phyloP scores from a whole-genome alignment of 1,284 basidiomycete genomes.

The Cutaneotrichosporon cavernicola region DNA sequence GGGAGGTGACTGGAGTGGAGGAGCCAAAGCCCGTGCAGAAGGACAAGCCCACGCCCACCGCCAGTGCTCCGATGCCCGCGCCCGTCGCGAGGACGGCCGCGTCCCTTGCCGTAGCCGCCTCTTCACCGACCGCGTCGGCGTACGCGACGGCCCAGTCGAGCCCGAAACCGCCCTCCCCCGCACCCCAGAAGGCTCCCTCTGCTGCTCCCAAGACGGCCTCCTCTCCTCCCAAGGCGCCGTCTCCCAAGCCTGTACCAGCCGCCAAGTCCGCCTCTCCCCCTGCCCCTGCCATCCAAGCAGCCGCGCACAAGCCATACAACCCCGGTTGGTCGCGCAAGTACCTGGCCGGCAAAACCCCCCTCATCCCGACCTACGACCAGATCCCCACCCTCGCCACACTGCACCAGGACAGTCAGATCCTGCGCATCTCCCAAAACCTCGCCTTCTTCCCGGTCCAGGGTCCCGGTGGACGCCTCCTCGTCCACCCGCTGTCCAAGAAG shows the following conservation, averaged over 20 bases:
- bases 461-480: slow-evolving; percentile 54
- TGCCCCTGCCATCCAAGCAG: neutral
- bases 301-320: slow-evolving; percentile 33
- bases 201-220: neutral
- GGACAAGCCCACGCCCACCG: neutral
- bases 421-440: slow-evolving; percentile 40
- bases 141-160: slow-evolving; percentile 1
- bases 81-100: neutral
- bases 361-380: slow-evolving; percentile 54
- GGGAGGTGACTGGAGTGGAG: slow-evolving; percentile 36
- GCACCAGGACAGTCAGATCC: slow-evolving; percentile 50
- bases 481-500: slow-evolving; percentile 50
- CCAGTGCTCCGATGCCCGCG: neutral
- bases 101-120: neutral
- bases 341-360: slow-evolving; percentile 52
- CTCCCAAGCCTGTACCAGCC: neutral
- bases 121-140: slow-evolving; percentile 1
- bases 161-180: neutral
- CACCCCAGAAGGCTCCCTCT: slow-evolving; percentile 3
- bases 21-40: neutral
- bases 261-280: neutral
- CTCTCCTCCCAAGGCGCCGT: neutral
- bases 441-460: slow-evolving; percentile 55
- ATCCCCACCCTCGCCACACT: slow-evolving; percentile 51
- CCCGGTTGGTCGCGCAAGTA: slow-evolving; percentile 54